phyloP scores from a whole-genome alignment of 495 filamentous ascomycete genomes.

The Penicillium turbatum region DNA sequence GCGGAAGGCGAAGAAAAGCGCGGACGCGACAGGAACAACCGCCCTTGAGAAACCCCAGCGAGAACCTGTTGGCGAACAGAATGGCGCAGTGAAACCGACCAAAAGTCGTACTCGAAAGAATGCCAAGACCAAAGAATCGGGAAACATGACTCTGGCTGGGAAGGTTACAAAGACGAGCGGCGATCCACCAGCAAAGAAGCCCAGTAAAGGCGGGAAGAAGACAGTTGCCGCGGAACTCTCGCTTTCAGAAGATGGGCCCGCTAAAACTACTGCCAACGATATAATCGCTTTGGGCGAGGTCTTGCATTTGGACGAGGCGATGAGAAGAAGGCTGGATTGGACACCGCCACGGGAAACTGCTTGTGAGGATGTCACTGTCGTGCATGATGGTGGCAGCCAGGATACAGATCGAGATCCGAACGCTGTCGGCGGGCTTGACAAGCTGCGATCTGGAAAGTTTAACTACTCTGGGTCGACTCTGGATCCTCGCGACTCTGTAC shows the following conservation, averaged over 20 bases:
- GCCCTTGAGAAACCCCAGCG: background rate
- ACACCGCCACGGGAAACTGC: constrained; percentile 35
- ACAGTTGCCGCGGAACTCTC: background rate
- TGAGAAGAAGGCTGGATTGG: constrained; percentile 41
- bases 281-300: constrained; percentile 13
- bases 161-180: constrained; percentile 32
- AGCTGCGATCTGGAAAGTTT: constrained; percentile 29
- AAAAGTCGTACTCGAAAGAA: constrained; percentile 20
- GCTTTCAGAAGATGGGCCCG: background rate
- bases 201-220: constrained; percentile 16
- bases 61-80: constrained; percentile 5
- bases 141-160: constrained; percentile 36
- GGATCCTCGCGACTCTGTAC: constrained; percentile 7
- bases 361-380: constrained; percentile 2
- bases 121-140: constrained; percentile 17
- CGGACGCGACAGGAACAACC: constrained; percentile 6
- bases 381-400: constrained; percentile 7
- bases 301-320: constrained; percentile 33
- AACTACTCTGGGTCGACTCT: constrained; percentile 26
- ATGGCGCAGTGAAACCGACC: constrained; percentile 18
- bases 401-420: background rate
- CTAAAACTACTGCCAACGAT: background rate
- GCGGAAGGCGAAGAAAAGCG: constrained; percentile 17
- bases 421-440: constrained; percentile 18
- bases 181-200: constrained; percentile 12